A percentile compares a stretch with the other conserved stretches of the same genome.
phyloP scores from a whole-genome alignment of 352 stramenopile genomes.

The Hyaloperonospora arabidopsidis region DNA sequence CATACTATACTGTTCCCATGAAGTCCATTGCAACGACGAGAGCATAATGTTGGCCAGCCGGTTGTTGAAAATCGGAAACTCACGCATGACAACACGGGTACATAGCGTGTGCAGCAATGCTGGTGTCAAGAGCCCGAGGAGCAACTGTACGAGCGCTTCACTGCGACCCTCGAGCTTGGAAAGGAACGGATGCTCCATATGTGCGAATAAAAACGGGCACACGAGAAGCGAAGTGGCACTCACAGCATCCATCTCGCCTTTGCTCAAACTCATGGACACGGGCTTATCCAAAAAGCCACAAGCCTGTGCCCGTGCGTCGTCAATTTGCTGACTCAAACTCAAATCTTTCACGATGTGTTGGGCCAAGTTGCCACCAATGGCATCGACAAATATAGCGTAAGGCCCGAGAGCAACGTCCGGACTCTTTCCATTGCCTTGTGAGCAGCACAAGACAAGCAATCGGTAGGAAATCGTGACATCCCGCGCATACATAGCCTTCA shows the following conservation, averaged over 20 bases:
- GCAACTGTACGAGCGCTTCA: constrained; percentile 58
- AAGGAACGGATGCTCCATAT: constrained; percentile 56
- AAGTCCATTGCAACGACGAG: constrained; percentile 72
- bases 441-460: constrained; percentile 70
- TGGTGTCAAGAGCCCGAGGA: constrained; percentile 58
- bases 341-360: constrained; percentile 63
- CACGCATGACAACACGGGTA: constrained; percentile 55
- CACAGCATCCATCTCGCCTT: constrained; percentile 61
- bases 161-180: constrained; percentile 53
- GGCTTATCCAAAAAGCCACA: constrained; percentile 46
- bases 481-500: constrained; percentile 70
- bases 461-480: constrained; percentile 73
- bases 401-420: constrained; percentile 49
- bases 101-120: constrained; percentile 50
- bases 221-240: constrained; percentile 51
- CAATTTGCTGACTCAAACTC: constrained; percentile 65
- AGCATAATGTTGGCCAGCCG: constrained; percentile 63
- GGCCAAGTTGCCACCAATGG: constrained; percentile 38
- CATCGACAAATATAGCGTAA: constrained; percentile 59
- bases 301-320: constrained; percentile 59
- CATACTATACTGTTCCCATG: constrained; percentile 74
- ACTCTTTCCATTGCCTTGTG: constrained; percentile 38
- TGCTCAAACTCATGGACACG: constrained; percentile 12
- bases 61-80: constrained; percentile 70
- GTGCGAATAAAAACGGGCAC: constrained; percentile 57